Base-by-base conservation (phyloP, 1,284 basidiomycete species). In the Waitea zeae region DNA sequence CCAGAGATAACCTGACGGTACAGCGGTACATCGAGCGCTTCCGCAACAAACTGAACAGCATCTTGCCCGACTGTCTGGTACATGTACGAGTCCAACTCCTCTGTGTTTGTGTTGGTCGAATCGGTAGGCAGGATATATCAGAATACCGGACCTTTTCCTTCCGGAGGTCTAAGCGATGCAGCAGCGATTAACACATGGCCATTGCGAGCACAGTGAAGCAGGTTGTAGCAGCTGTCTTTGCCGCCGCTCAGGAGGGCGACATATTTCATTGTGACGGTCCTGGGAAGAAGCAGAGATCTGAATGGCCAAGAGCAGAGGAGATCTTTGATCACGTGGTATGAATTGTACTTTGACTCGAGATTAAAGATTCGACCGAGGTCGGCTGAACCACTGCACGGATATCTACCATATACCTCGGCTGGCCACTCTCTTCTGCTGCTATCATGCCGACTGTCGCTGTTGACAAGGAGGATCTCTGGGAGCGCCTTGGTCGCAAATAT, bases 51-150 rank as follows among this genome's bases (percentile, higher is more conserved):
- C 36, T 89, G 76, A 33, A 98, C 80, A 4, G 88, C 86, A 43
- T 90, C 86, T 49, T 97, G 93, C 0, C 92, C 95, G 24, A 98
- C 92, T 5, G 93, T 96, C 53, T 99, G 95, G 53, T 96, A 99
- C 57, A 99, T 70, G 61, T 93, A 98, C 30, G 93, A 97, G 56
- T 99, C 93, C 46, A 97, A 73, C 62, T 99, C 95, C 62, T 97
- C 95, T 95, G 53, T 2, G 22, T 26, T 26, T 30, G 39, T 24
- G 12, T 19, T 5, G 12, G 14, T 29, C 31, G 29, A 15, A 36
- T 31, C 24, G 20, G 17, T 35, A 17, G 26, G 17, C 18, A 22
- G 30, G 36, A 38, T 32, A 31, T 36, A 33, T 15, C 18, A 12
- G 29, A 27, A 13, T 26, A 24, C 36, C 48, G 44, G 46, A 90